Percentiles rank a stretch among this genome's conserved stretches.
These are phyloP conservation scores for Corylus avellana DNA, from an alignment of 306 rosid species.

Conservation along the genomic window DNA sequence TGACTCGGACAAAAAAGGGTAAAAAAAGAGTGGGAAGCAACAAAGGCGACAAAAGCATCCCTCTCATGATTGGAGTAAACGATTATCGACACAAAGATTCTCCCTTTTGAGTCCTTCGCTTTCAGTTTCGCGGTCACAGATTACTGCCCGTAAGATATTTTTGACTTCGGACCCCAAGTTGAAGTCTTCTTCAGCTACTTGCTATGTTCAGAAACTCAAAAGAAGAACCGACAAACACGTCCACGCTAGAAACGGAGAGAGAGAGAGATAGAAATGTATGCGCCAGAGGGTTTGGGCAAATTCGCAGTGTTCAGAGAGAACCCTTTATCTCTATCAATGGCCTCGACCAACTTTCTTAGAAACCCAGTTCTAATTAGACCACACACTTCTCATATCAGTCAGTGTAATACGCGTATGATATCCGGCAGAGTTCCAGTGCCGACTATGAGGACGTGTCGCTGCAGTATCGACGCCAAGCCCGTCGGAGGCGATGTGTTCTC, in stretches of 20 bases:
- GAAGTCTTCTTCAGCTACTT: background rate
- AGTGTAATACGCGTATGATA: background rate
- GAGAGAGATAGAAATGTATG: constrained; percentile 26
- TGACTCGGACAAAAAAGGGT: background rate
- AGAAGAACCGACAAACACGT: background rate
- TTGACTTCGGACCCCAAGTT: background rate
- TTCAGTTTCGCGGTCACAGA: background rate
- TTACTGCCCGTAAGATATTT: background rate
- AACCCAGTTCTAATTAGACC: constrained; percentile 25
- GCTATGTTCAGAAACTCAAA: background rate
- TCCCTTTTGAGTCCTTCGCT: background rate
- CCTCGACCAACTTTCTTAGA: constrained; percentile 24
- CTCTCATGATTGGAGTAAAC: background rate
- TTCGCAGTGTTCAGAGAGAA: constrained; percentile 32
- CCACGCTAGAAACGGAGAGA: background rate
- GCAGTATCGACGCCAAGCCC: constrained; percentile 47
- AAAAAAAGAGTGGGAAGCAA: background rate
- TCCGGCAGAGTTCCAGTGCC: constrained; percentile 5
- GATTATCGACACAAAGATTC: background rate
- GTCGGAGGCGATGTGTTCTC: constrained; percentile 61
- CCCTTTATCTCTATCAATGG: constrained; percentile 15
- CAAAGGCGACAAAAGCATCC: background rate
- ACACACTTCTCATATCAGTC: constrained; percentile 6
- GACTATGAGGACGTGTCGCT: constrained; percentile 9
- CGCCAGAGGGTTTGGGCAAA: constrained; percentile 33